Evolutionary conservation across 116 monocot genomes (phyloP).

Genomic region (Posidonia oceanica): DNA sequence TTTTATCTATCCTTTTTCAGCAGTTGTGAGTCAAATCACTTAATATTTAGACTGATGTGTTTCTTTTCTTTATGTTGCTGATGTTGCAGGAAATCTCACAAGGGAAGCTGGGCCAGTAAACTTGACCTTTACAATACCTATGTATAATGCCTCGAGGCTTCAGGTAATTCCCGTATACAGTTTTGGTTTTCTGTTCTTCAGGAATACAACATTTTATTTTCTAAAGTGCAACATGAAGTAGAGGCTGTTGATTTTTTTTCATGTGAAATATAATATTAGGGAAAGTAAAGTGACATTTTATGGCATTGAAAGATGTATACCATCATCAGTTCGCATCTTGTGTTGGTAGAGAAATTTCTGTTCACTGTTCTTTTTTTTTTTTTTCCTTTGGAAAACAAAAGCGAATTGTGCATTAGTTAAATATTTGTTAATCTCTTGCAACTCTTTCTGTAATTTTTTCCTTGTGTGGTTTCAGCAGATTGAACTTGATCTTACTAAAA

Average conservation of each 20-base stretch:
- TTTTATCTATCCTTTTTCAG: neutral
- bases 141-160: slow-evolving; percentile 91
- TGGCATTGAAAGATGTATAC: neutral
- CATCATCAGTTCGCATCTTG: too few species aligned
- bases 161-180: slow-evolving; percentile 31
- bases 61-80: neutral
- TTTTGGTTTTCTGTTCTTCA: neutral
- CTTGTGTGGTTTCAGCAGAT: neutral
- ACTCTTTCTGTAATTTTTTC: neutral
- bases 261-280: neutral
- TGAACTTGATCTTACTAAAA: neutral
- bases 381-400: too few species aligned
- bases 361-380: too few species aligned
- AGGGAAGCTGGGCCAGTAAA: slow-evolving; percentile 94
- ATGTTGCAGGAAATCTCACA: slow-evolving; percentile 61
- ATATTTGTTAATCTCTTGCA: too few species aligned
- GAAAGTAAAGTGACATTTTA: neutral
- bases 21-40: neutral
- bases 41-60: too few species aligned
- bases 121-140: slow-evolving; percentile 97
- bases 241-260: neutral
- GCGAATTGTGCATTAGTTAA: too few species aligned
- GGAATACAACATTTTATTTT: neutral
- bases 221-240: neutral
- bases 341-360: too few species aligned